These are phyloP conservation scores for Hyaloscypha variabilis DNA, from an alignment of 495 filamentous ascomycete species.

Conservation along the genomic window DNA sequence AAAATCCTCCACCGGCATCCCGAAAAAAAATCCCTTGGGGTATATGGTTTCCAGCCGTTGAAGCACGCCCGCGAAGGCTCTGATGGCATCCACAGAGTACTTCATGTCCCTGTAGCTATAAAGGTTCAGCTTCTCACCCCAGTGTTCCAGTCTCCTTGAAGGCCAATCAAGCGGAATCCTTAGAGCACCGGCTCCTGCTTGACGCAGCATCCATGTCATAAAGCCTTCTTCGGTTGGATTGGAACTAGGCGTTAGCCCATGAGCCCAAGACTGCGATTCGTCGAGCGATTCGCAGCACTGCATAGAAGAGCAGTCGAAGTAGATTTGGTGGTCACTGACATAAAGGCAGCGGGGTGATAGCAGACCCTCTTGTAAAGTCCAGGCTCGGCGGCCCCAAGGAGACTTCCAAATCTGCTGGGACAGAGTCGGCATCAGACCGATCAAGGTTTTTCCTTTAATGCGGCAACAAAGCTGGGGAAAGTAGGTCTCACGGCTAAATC, in stretches of 20 bases:
- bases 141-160: slow-evolving; percentile 10
- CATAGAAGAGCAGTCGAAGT: slow-evolving; percentile 22
- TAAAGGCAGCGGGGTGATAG: slow-evolving; percentile 26
- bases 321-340: slow-evolving; percentile 26
- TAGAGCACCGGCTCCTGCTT: slow-evolving; percentile 11
- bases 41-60: slow-evolving; percentile 14
- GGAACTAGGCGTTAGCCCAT: slow-evolving; percentile 3
- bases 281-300: slow-evolving; percentile 23
- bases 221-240: slow-evolving; percentile 8
- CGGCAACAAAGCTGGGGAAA: slow-evolving; percentile 15
- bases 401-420: slow-evolving; percentile 19
- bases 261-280: slow-evolving; percentile 13
- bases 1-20: slow-evolving; percentile 14
- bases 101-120: slow-evolving; percentile 9
- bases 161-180: slow-evolving; percentile 13
- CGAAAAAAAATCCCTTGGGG: slow-evolving; percentile 9
- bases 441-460: slow-evolving; percentile 11
- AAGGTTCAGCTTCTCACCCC: slow-evolving; percentile 14
- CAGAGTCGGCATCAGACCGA: slow-evolving; percentile 23
- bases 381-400: slow-evolving; percentile 24
- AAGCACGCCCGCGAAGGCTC: slow-evolving; percentile 9
- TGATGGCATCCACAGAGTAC: background rate
- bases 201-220: slow-evolving; percentile 1
- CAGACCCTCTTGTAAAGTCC: slow-evolving; percentile 30
- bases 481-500: slow-evolving; percentile 9